phyloP scores from a whole-genome alignment of 148 eudicot genomes.

The Polygonum aviculare region DNA sequence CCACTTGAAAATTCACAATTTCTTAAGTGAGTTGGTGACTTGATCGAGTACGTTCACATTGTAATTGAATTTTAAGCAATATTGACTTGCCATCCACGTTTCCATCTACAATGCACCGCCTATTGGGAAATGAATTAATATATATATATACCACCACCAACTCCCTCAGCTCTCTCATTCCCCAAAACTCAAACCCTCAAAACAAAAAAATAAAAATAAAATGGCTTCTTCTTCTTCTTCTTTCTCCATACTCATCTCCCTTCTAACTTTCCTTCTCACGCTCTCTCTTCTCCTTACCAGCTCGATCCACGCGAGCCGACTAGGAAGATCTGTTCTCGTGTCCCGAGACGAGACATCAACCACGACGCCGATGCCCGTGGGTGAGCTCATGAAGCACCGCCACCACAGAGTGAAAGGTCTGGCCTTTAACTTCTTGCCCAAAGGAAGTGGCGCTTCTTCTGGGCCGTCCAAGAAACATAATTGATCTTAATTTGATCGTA shows the following conservation, averaged over 20 bases:
- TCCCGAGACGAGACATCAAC: not conserved
- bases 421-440: slow-evolving; percentile 3
- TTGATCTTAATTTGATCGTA: not conserved
- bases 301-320: not conserved
- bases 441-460: not conserved
- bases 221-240: slow-evolving; percentile 1
- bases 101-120: not conserved
- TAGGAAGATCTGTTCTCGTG: not conserved
- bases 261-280: not conserved
- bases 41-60: not conserved
- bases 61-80: not conserved
- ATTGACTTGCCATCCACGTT: not conserved
- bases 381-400: not conserved
- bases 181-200: not conserved
- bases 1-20: too few species aligned
- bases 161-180: too few species aligned
- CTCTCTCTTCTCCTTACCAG: not conserved
- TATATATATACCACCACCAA: not conserved
- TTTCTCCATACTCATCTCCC: not conserved
- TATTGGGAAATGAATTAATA: too few species aligned
- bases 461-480: slow-evolving; percentile 5
- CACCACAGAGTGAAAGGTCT: not conserved
- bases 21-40: not conserved
- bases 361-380: not conserved
- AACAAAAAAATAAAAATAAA: not conserved